Base-by-base conservation (phyloP, 2,329 filamentous ascomycete genomes). In the Alternaria consortialis region DNA sequence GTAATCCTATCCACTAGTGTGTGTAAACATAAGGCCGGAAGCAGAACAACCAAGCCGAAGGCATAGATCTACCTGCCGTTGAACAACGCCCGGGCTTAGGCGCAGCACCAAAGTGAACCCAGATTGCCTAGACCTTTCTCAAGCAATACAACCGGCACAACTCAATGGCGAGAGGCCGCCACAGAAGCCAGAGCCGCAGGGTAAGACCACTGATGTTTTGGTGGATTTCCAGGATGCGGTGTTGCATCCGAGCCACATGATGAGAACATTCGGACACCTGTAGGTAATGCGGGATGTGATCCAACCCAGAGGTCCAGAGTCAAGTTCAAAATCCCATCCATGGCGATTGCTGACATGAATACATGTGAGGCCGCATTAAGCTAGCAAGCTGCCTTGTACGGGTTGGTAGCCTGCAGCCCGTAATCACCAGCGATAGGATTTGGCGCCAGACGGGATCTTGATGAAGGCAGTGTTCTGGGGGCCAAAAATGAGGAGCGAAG, bases 281-380 rank as follows among this genome's bases (percentile, higher is more conserved):
- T 56, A 54, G 60, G 56, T 60, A 47, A 58, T 32, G 54, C 64
- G 58, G 58, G 57, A 56, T 57, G 64, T 55, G 62, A 57, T 63
- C 61, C 60, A 56, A 58, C 55, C 43, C 52, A 56, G 55, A 66
- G 64, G 66, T 61, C 68, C 66, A 67, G 66, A 72, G 64, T 71
- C 54, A 43, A 50, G 62, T 60, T 44, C 53, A 55, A 56, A 52
- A 59, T 34, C 53, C 58, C 56, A 65, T 58, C 65, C 62, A 68
- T 67, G 64, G 60, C 58, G 62, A 62, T 56, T 71, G 72, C 71
- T 73, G 65, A 71, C 74, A 74, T 64, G 59, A 65, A 61, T 64
- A 48, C 57, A 55, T 54, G 48, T 58, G 36, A 51, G 36, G 61
- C 63, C 66, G 67, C 56, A 71, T 69, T 46, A 60, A 62, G 74